These are phyloP conservation scores for Cardamine occulta DNA, from an alignment of 345 rosid species.

Conservation along the genomic window DNA sequence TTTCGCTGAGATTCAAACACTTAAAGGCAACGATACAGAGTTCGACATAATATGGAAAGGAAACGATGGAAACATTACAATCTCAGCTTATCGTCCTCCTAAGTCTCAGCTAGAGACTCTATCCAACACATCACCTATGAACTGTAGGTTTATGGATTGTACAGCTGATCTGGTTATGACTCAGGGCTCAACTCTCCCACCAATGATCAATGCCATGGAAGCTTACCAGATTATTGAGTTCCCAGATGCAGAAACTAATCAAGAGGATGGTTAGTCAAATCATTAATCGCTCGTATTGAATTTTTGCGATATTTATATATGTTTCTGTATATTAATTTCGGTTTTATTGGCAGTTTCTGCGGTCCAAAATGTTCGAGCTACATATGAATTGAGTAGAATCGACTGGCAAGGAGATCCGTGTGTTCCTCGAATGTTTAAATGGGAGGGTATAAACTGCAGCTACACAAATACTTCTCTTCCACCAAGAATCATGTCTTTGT, in stretches of 20 bases:
- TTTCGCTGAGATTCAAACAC: constrained; percentile 40
- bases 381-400: constrained; percentile 38
- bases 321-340: background rate
- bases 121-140: constrained; percentile 9
- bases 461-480: constrained; percentile 23
- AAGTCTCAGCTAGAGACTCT: constrained; percentile 29
- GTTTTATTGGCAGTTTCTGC: constrained; percentile 38
- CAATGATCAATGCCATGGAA: constrained; percentile 31
- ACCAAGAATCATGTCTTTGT: constrained; percentile 54
- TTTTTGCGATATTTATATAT: background rate
- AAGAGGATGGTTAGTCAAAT: constrained; percentile 31
- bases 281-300: background rate
- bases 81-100: constrained; percentile 17
- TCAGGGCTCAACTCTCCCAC: constrained; percentile 34
- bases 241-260: constrained; percentile 31
- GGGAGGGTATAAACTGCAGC: constrained; percentile 52
- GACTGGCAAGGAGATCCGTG: constrained; percentile 64
- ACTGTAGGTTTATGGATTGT: constrained; percentile 16
- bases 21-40: constrained; percentile 22
- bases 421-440: constrained; percentile 23
- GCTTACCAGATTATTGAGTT: constrained; percentile 26
- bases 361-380: constrained; percentile 42
- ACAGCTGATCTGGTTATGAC: constrained; percentile 21
- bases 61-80: constrained; percentile 2
- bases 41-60: constrained; percentile 34